These are phyloP conservation scores for Tylopilus rubrobrunneus DNA, from an alignment of 768 basidiomycete genomes.

Conservation along the genomic window DNA sequence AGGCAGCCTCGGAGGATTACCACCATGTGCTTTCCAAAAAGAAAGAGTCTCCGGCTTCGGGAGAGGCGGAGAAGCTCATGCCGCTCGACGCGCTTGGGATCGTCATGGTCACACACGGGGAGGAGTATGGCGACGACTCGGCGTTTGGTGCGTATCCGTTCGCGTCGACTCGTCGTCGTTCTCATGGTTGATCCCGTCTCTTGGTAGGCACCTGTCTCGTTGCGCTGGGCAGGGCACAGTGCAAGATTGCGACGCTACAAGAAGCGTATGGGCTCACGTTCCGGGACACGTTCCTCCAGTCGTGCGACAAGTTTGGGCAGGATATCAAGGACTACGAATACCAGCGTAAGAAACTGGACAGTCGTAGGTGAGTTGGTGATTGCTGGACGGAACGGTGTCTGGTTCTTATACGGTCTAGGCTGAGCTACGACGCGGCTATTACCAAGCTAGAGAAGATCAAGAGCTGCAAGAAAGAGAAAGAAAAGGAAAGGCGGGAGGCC, in stretches of 20 bases:
- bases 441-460: slow-evolving; percentile 66
- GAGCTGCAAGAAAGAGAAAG: slow-evolving; percentile 78
- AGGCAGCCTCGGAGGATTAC: slow-evolving; percentile 68
- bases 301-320: slow-evolving; percentile 60
- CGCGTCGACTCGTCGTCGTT: slow-evolving; percentile 5
- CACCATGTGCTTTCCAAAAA: slow-evolving; percentile 72
- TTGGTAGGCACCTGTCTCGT: slow-evolving; percentile 64
- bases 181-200: not conserved
- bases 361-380: slow-evolving; percentile 53
- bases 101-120: slow-evolving; percentile 84
- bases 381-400: not conserved
- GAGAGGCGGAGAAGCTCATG: slow-evolving; percentile 65
- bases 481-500: slow-evolving; percentile 64
- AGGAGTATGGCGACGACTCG: slow-evolving; percentile 75
- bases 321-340: slow-evolving; percentile 82
- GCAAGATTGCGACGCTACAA: slow-evolving; percentile 80
- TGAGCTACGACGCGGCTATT: slow-evolving; percentile 73
- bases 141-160: slow-evolving; percentile 49
- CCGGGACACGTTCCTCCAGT: slow-evolving; percentile 66
- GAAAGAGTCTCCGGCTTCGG: slow-evolving; percentile 59
- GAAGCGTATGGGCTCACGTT: slow-evolving; percentile 74
- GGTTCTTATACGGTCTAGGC: slow-evolving; percentile 36
- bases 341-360: slow-evolving; percentile 83
- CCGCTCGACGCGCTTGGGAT: slow-evolving; percentile 77
- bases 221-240: slow-evolving; percentile 77